Conservation (phyloP, 306 rosid species). For the Quercus gilva region DNA sequence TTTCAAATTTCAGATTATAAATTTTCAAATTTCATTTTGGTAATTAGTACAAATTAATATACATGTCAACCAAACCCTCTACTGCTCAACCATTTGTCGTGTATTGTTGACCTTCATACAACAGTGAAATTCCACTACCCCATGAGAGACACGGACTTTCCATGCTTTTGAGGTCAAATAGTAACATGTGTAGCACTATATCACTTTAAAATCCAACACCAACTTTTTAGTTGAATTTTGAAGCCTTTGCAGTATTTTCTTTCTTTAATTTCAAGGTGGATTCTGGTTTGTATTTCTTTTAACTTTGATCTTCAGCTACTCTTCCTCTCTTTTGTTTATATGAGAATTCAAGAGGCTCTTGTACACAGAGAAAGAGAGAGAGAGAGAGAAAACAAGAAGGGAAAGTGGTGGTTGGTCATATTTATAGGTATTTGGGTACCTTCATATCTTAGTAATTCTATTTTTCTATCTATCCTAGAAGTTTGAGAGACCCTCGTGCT, state of each 20-base stretch:
- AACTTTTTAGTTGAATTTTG: constrained; percentile 20
- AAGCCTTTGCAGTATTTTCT: background rate
- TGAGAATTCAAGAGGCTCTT: background rate
- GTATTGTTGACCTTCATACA: constrained; percentile 67
- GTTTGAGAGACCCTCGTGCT: constrained; percentile 17
- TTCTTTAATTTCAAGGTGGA: background rate
- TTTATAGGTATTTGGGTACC: constrained; percentile 32
- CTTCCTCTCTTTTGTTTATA: background rate
- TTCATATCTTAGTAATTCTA: constrained; percentile 13
- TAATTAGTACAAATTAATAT: too few relatives aligned
- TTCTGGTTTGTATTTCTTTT: background rate
- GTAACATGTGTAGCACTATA: constrained; percentile 24
- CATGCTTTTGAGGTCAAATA: constrained; percentile 46
- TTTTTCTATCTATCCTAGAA: constrained; percentile 16
- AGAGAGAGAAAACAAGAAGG: constrained; percentile 16
- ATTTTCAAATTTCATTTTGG: too few relatives aligned
- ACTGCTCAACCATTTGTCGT: constrained; percentile 44
- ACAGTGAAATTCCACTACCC: constrained; percentile 73
- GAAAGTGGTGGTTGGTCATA: constrained; percentile 32
- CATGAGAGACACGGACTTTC: constrained; percentile 41
- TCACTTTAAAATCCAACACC: constrained; percentile 15
- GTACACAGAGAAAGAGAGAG: background rate
- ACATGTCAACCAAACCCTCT: background rate
- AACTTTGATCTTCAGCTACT: background rate
- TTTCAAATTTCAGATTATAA: too few relatives aligned